A percentile compares a stretch with the other conserved stretches of the same genome.
These are phyloP conservation scores for Penicillium canariense DNA, from an alignment of 495 filamentous ascomycete genomes.

Conservation along the genomic window DNA sequence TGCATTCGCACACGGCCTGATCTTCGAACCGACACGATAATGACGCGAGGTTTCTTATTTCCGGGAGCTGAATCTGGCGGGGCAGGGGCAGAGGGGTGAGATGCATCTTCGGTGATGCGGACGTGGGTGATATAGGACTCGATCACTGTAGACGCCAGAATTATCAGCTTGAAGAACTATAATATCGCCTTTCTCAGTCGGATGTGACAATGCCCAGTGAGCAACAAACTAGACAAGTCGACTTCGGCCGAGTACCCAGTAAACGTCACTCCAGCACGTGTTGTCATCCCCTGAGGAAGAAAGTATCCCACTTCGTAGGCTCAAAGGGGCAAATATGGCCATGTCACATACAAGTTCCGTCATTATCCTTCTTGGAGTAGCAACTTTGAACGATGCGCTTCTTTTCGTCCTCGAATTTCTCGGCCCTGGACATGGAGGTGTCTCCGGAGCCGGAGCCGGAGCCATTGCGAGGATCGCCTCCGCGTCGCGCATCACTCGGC, in stretches of 20 bases:
- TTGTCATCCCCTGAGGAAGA: constrained; percentile 9
- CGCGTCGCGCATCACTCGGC: constrained; percentile 30
- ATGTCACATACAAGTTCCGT: constrained; percentile 67
- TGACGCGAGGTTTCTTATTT: constrained; percentile 84
- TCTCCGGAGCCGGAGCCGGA: constrained; percentile 24
- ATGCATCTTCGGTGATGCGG: constrained; percentile 77
- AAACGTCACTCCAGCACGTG: constrained; percentile 7
- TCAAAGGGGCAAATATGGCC: background rate
- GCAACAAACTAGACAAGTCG: background rate
- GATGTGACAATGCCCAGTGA: background rate
- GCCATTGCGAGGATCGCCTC: constrained; percentile 35
- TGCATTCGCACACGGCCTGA: constrained; percentile 93
- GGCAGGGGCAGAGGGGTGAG: constrained; percentile 79
- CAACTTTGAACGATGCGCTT: constrained; percentile 86
- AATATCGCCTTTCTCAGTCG: background rate
- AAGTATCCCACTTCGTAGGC: background rate
- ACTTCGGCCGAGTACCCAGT: background rate
- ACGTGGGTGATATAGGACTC: constrained; percentile 99
- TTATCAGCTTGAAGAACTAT: constrained; percentile 12
- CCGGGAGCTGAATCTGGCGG: constrained; percentile 67
- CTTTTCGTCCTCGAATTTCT: constrained; percentile 95
- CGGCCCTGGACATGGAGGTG: constrained; percentile 62
- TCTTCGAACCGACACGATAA: constrained; percentile 87
- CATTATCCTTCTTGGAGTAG: constrained; percentile 82
- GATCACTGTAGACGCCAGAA: constrained; percentile 51